A percentile compares a stretch with the other conserved stretches of the same genome.
These are phyloP conservation scores for Rhinocladiella similis DNA, from an alignment of 2,329 filamentous ascomycete species.

Conservation along the genomic window DNA sequence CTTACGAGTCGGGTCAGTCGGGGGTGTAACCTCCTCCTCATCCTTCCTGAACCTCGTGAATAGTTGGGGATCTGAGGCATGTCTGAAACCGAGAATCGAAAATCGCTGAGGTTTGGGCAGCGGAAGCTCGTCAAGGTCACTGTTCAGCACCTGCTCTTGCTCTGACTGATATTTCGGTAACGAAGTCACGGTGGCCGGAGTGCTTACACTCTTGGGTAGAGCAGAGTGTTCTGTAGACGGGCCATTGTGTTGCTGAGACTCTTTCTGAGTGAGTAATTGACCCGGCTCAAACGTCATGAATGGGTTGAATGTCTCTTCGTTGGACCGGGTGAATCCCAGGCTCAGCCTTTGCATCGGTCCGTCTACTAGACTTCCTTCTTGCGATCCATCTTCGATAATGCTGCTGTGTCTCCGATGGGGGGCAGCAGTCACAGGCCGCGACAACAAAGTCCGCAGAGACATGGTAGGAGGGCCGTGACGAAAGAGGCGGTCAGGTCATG, in stretches of 20 bases:
- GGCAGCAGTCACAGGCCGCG: constrained; percentile 12
- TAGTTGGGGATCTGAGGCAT: constrained; percentile 90
- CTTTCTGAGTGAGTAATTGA: constrained; percentile 1
- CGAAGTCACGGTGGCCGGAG: neutral
- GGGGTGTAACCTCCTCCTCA: constrained; percentile 26
- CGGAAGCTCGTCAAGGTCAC: constrained; percentile 32
- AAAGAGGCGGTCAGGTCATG: neutral
- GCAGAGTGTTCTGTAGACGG: neutral
- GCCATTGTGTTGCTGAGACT: neutral
- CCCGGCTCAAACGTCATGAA: constrained; percentile 21
- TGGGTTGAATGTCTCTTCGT: constrained; percentile 19
- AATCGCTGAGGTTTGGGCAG: constrained; percentile 52
- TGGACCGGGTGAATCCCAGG: constrained; percentile 22
- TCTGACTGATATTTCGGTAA: neutral
- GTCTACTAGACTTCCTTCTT: neutral
- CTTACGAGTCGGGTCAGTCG: constrained; percentile 46
- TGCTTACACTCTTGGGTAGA: constrained; percentile 6
- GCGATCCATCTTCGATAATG: constrained; percentile 16
- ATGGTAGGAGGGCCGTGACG: constrained; percentile 5
- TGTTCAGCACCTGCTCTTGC: neutral
- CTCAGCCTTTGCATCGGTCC: constrained; percentile 25
- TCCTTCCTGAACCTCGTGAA: constrained; percentile 72
- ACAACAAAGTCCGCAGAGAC: constrained; percentile 22
- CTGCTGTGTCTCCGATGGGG: constrained; percentile 21
- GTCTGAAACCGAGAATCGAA: constrained; percentile 77